A percentile compares a stretch with the other conserved stretches of the same genome.
Conservation (phyloP, 768 basidiomycete species). For the Guyanaporus albipodus region DNA sequence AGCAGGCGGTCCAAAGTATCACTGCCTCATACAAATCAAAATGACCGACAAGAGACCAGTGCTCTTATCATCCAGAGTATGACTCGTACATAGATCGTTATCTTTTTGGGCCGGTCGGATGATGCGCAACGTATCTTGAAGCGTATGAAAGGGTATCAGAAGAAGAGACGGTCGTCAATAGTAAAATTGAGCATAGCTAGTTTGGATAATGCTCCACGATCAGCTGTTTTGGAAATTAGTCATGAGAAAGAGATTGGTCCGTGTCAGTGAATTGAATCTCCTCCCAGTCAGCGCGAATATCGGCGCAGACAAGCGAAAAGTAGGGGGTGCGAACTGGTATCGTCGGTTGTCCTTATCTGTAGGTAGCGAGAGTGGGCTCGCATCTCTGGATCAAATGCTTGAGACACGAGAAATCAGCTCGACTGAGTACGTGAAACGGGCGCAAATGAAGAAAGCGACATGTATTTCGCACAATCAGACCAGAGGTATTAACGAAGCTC, state of each 20-base stretch:
- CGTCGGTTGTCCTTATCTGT: constrained; percentile 80
- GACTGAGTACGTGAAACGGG: constrained; percentile 34
- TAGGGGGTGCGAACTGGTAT: constrained; percentile 63
- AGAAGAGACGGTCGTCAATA: constrained; percentile 92
- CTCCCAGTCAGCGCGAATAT: constrained; percentile 58
- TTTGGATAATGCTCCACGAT: constrained; percentile 76
- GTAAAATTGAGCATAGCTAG: constrained; percentile 93
- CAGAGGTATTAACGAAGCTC: constrained; percentile 58
- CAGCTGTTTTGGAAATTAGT: constrained; percentile 55
- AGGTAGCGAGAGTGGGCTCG: constrained; percentile 94
- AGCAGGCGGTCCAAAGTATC: constrained; percentile 89
- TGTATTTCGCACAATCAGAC: constrained; percentile 58
- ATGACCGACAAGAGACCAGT: constrained; percentile 98
- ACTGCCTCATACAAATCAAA: constrained; percentile 93
- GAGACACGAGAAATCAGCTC: neutral
- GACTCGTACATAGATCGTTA: constrained; percentile 82
- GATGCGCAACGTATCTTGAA: constrained; percentile 93
- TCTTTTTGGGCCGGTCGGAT: constrained; percentile 92
- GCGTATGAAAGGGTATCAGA: constrained; percentile 99
- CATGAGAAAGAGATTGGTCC: constrained; percentile 84
- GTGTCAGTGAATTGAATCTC: constrained; percentile 82
- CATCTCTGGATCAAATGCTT: constrained; percentile 89
- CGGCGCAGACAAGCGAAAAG: constrained; percentile 3
- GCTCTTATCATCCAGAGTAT: constrained; percentile 79
- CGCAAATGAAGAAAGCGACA: constrained; percentile 25